A percentile compares a stretch with the other conserved stretches of the same genome.
phyloP scores from a whole-genome alignment of 1,284 basidiomycete genomes.

The Ganoderma resinaceum region DNA sequence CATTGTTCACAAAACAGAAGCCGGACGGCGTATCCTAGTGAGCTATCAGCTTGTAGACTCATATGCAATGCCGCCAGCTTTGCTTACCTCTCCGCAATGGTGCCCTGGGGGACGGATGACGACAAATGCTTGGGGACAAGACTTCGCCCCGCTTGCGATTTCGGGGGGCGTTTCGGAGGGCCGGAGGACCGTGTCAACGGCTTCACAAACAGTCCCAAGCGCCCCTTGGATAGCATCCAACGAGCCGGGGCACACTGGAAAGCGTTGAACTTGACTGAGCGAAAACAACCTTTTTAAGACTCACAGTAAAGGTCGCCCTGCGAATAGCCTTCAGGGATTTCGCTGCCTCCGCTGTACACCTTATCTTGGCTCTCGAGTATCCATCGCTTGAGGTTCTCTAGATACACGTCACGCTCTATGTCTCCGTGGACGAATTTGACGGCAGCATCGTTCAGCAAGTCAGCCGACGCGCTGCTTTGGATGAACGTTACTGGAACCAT shows the following conservation, averaged over 20 bases:
- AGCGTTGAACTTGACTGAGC: not conserved
- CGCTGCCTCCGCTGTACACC: slow-evolving; percentile 70
- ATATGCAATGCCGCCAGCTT: too few species aligned
- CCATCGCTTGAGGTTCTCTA: slow-evolving; percentile 69
- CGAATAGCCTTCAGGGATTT: slow-evolving; percentile 78
- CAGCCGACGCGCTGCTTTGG: slow-evolving; percentile 58
- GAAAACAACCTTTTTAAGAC: slow-evolving; percentile 35
- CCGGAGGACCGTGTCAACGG: slow-evolving; percentile 71
- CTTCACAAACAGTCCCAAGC: slow-evolving; percentile 83
- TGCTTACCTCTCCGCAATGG: slow-evolving; percentile 78
- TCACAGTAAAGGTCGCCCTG: slow-evolving; percentile 88
- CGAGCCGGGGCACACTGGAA: slow-evolving; percentile 72
- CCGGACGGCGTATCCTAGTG: slow-evolving; percentile 78
- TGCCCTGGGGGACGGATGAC: slow-evolving; percentile 90
- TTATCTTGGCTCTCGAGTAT: slow-evolving; percentile 69
- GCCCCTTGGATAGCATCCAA: slow-evolving; percentile 80
- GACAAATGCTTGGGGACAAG: slow-evolving; percentile 68
- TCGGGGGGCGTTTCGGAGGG: slow-evolving; percentile 29
- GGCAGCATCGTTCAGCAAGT: slow-evolving; percentile 66
- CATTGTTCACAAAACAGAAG: slow-evolving; percentile 96
- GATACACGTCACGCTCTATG: slow-evolving; percentile 70
- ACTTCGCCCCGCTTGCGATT: slow-evolving; percentile 3
- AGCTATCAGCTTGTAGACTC: not conserved
- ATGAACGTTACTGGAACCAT: slow-evolving; percentile 52
- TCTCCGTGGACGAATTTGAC: slow-evolving; percentile 81